A percentile compares a stretch with the other conserved stretches of the same genome.
Conservation (phyloP, 2,329 filamentous ascomycete species). For the Fusarium sp. region DNA sequence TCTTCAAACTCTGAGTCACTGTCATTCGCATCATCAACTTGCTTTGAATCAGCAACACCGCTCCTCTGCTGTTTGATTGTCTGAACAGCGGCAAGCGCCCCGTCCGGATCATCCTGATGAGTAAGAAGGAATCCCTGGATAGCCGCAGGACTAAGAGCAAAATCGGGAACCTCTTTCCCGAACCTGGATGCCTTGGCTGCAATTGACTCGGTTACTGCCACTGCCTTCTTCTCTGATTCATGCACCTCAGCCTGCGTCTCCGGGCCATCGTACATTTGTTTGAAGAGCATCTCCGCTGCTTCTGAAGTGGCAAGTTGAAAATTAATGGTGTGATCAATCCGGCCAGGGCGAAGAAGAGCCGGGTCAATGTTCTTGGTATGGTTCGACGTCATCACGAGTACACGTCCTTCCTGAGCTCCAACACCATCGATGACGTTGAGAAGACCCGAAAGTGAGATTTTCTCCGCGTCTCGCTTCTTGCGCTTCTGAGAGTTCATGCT, state of each 20-base stretch:
- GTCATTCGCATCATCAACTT: too few relatives aligned
- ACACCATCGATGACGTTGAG: conserved; percentile 77
- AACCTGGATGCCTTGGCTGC: conserved; percentile 16
- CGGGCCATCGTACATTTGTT: conserved; percentile 15
- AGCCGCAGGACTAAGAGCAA: conserved; percentile 32
- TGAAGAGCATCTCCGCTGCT: conserved; percentile 7
- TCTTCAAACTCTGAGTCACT: too few relatives aligned
- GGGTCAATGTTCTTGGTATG: conserved; percentile 44
- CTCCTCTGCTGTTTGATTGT: neutral
- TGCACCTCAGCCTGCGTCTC: neutral
- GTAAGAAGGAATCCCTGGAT: conserved; percentile 35
- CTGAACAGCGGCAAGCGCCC: conserved; percentile 10
- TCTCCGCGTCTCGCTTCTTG: neutral
- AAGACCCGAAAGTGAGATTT: conserved; percentile 65
- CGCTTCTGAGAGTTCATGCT: neutral
- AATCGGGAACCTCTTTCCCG: conserved; percentile 13
- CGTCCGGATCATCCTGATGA: conserved; percentile 22
- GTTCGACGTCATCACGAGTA: conserved; percentile 80
- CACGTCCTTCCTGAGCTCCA: conserved; percentile 72
- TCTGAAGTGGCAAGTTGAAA: conserved; percentile 26
- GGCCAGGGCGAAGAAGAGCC: conserved; percentile 13
- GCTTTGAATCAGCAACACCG: too few relatives aligned
- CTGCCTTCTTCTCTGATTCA: neutral
- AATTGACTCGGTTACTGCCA: neutral
- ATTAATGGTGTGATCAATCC: conserved; percentile 22